A percentile compares a stretch with the other conserved stretches of the same genome.
These are phyloP conservation scores for Pleurotus ostreatus DNA, from an alignment of 768 basidiomycete species.

Conservation along the genomic window DNA sequence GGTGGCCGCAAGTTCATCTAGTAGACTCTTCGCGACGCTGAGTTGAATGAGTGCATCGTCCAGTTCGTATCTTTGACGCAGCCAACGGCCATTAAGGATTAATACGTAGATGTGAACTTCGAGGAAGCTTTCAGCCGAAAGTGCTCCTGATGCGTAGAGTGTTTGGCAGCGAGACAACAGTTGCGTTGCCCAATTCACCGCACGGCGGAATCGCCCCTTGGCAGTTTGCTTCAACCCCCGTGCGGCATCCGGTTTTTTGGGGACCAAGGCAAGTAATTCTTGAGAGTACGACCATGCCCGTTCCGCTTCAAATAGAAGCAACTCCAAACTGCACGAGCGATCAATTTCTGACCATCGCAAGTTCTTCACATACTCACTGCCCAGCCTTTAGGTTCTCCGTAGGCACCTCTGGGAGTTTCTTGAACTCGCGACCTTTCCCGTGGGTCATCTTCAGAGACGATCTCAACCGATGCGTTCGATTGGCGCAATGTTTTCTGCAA, in stretches of 20 bases:
- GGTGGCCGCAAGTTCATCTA: constrained; percentile 60
- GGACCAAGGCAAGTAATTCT: constrained; percentile 55
- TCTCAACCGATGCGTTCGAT: constrained; percentile 84
- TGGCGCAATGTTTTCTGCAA: constrained; percentile 83
- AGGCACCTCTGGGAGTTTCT: constrained; percentile 67
- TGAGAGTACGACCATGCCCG: constrained; percentile 90
- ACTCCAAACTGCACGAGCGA: constrained; percentile 54
- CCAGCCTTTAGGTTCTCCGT: constrained; percentile 75
- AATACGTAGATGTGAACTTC: constrained; percentile 79
- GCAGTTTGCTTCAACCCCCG: constrained; percentile 61
- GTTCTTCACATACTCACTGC: constrained; percentile 55
- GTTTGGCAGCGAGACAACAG: constrained; percentile 70
- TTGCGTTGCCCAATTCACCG: constrained; percentile 74
- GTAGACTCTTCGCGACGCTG: constrained; percentile 68
- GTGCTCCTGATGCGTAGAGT: constrained; percentile 46
- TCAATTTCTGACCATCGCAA: constrained; percentile 8
- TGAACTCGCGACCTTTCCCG: constrained; percentile 88
- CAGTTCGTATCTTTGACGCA: constrained; percentile 72
- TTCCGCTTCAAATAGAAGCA: constrained; percentile 87
- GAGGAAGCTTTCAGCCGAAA: constrained; percentile 55
- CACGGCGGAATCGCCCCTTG: constrained; percentile 76
- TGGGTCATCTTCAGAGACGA: constrained; percentile 82
- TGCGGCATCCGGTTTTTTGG: constrained; percentile 46
- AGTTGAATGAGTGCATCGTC: constrained; percentile 74
- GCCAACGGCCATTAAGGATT: constrained; percentile 77